Evolutionary conservation across 441 rosid species (phyloP), one percentile per base, ranked within the genome.

Genomic region (Populus hybrid): DNA sequence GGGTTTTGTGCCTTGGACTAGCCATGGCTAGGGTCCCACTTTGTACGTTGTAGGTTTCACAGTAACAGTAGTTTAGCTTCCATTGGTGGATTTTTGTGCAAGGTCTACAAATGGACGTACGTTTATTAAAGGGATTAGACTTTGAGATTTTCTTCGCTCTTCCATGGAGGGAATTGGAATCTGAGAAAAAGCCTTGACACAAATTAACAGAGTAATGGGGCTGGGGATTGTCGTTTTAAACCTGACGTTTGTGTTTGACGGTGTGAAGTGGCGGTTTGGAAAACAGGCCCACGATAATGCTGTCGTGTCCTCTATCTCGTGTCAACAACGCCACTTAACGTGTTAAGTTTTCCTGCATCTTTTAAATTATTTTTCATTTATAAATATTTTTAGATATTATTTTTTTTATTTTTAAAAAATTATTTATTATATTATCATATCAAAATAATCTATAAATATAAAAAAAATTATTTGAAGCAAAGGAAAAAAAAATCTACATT

Each of bases 91-190:
- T 33, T 31, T 29, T 20, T 2, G 64, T 24, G 2, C 20, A 11
- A 14, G 59, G 59, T 50, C 59, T 14, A 36, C 10, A 8, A 24
- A 3, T 9, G 36, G 71, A 28, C 72, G 66, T 35, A 76, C 33
- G 6, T 29, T 5, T 10, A 9, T 35, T 29, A n/a, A 80, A 78
- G 78, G 84, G 35, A 81, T 78, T 71, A 72, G n/a, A 50, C 59
- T 4, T 50, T 50, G 0, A 16, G 59, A 50, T 29, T 29, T 29
- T 29, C 31, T 29, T 50, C 6, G 53, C 31, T 42, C 53, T 16
- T 50, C 59, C 38, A 35, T 35, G 38, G 38, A 35, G 7, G 6
- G 66, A 63, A 9, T n/a, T 63, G 66, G 66, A n/a, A n/a, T n/a
- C 28, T 63, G 12, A 35, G 38, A 35, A 35, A 35, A 35, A 7